Percentiles rank a stretch among this genome's conserved stretches.
Conservation (phyloP, 176 grass and related monocot species). For the Tillandsia fasciculata region DNA sequence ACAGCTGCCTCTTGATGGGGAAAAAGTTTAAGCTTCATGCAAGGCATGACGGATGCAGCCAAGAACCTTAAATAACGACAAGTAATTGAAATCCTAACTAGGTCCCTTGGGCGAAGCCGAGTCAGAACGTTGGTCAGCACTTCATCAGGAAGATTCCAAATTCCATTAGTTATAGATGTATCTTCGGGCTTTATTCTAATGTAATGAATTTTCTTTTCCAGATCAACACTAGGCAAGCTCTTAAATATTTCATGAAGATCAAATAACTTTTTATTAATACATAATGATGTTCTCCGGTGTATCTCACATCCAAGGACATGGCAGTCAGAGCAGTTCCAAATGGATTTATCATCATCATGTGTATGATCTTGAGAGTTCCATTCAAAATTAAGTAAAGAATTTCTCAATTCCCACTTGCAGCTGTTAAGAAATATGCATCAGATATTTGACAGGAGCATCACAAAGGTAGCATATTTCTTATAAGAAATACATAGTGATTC, state of each 20-base stretch:
- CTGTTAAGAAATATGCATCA: constrained; percentile 22
- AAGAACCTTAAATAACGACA: constrained; percentile 73
- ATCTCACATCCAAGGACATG: constrained; percentile 55
- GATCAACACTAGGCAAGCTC: constrained; percentile 56
- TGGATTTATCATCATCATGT: constrained; percentile 36
- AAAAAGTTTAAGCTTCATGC: constrained; percentile 94
- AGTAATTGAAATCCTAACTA: constrained; percentile 50
- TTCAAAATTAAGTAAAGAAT: constrained; percentile 57
- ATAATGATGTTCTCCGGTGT: constrained; percentile 36
- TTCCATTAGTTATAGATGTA: constrained; percentile 26
- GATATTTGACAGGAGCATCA: not conserved
- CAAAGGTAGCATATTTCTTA: not conserved
- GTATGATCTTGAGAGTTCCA: constrained; percentile 23
- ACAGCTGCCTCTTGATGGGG: constrained; percentile 88
- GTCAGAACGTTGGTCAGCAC: constrained; percentile 46
- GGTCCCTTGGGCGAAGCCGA: constrained; percentile 61
- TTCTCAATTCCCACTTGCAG: constrained; percentile 75
- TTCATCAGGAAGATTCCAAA: constrained; percentile 80
- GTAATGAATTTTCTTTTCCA: constrained; percentile 37
- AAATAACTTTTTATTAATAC: constrained; percentile 43
- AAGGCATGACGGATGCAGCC: constrained; percentile 70
- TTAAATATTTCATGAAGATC: constrained; percentile 92
- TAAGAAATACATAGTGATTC: not conserved
- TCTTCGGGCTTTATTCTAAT: constrained; percentile 49
- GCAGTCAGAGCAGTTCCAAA: constrained; percentile 73